phyloP scores from a whole-genome alignment of 208 protist species.

The Leishmania tarentolae region DNA sequence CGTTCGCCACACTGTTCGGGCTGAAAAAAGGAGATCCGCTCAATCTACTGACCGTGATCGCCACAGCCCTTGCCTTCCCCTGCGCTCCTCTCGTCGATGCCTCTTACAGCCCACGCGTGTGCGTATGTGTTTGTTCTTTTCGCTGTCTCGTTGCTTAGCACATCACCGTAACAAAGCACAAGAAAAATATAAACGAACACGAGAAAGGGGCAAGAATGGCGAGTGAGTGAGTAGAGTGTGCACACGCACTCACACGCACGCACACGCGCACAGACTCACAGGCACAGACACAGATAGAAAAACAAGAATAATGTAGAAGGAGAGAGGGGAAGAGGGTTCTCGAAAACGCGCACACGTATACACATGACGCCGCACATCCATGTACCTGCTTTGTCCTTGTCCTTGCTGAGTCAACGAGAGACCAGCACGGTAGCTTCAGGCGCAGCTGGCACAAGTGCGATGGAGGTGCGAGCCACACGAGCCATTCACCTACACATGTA shows the following conservation, averaged over 20 bases:
- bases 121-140: background rate
- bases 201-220: background rate
- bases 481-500: background rate
- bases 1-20: too few species aligned
- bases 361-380: background rate
- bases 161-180: background rate
- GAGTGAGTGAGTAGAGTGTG: background rate
- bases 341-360: background rate
- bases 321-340: background rate
- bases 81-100: too few species aligned
- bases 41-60: too few species aligned
- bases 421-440: background rate
- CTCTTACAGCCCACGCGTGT: background rate
- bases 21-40: too few species aligned
- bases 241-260: background rate
- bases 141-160: background rate
- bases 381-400: background rate
- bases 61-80: too few species aligned
- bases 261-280: background rate
- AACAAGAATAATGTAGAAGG: background rate
- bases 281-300: background rate
- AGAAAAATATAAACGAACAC: slow-evolving; percentile 4
- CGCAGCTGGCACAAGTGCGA: background rate
- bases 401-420: background rate
- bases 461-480: background rate